phyloP scores from a whole-genome alignment of 768 basidiomycete genomes.

The Ramaria rubella region DNA sequence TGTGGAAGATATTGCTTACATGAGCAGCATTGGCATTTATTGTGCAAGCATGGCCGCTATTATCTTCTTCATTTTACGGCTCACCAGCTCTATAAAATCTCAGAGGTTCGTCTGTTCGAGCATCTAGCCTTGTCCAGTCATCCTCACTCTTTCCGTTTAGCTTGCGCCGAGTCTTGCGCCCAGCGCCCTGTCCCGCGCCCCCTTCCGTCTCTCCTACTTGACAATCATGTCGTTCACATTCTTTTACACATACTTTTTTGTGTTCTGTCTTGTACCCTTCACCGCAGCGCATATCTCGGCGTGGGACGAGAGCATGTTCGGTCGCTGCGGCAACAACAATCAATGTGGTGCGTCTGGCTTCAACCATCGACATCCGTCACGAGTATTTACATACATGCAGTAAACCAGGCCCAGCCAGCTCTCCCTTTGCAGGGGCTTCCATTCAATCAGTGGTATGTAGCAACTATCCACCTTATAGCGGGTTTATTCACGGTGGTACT shows the following conservation, averaged over 20 bases:
- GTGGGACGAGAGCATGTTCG: conserved; percentile 11
- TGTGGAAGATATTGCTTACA: too few species aligned
- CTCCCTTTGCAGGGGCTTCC: conserved; percentile 31
- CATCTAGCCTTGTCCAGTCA: neutral
- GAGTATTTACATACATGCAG: neutral
- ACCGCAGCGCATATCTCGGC: neutral
- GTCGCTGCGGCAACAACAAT: conserved; percentile 2
- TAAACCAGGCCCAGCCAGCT: conserved; percentile 32
- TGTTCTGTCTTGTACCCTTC: neutral
- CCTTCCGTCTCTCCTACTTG: neutral
- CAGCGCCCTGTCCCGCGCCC: neutral
- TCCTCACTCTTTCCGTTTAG: neutral
- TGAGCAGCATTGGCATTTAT: too few species aligned
- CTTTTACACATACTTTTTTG: neutral
- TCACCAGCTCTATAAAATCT: too few species aligned
- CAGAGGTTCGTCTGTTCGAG: too few species aligned
- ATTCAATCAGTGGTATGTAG: conserved; percentile 33
- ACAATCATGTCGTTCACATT: conserved; percentile 5
- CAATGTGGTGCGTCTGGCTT: neutral
- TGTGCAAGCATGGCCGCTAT: too few species aligned
- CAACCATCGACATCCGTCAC: neutral
- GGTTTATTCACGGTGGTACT: neutral
- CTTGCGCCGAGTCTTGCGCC: too few species aligned
- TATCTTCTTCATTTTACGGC: too few species aligned
- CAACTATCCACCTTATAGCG: neutral